phyloP scores from a whole-genome alignment of 2,329 filamentous ascomycete species.

The Aureobasidium melanogenum region DNA sequence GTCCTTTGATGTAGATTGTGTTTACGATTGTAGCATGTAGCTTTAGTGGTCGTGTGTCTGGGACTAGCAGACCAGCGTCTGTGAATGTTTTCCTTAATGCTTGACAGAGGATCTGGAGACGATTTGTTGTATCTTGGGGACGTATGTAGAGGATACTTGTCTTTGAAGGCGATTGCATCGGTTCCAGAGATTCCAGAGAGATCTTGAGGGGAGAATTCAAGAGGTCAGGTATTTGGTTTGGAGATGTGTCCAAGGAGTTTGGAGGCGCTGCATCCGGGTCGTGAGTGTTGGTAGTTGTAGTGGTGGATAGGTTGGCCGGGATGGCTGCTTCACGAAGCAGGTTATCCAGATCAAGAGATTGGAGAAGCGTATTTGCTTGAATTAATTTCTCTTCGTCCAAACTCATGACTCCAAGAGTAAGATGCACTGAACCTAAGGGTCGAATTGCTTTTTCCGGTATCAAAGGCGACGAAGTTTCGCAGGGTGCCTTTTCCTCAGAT shows the following conservation, averaged over 20 bases:
- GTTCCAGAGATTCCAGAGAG: conserved; percentile 40
- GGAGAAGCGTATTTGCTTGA: conserved; percentile 34
- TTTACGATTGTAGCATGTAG: conserved; percentile 83
- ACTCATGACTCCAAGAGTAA: conserved; percentile 82
- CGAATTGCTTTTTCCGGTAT: conserved; percentile 61
- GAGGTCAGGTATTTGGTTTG: not conserved
- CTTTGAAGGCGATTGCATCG: conserved; percentile 52
- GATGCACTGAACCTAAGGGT: conserved; percentile 70
- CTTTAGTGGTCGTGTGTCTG: conserved; percentile 55
- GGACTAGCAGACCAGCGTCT: conserved; percentile 46
- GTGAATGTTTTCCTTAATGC: conserved; percentile 47
- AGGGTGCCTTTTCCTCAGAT: not conserved
- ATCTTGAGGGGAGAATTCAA: conserved; percentile 25
- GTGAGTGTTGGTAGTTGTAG: not conserved
- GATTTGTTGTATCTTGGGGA: conserved; percentile 45
- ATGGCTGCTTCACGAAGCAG: conserved; percentile 14
- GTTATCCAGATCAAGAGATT: conserved; percentile 19
- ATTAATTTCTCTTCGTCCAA: conserved; percentile 47
- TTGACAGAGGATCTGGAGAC: conserved; percentile 50
- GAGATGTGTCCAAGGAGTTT: not conserved
- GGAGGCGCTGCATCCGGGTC: not conserved
- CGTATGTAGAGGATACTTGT: conserved; percentile 58
- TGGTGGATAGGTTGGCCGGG: not conserved
- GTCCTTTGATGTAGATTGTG: conserved; percentile 61
- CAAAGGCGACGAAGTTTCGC: conserved; percentile 23